Base-by-base conservation (phyloP, 441 rosid genomes). In the Erodium moschatum region DNA sequence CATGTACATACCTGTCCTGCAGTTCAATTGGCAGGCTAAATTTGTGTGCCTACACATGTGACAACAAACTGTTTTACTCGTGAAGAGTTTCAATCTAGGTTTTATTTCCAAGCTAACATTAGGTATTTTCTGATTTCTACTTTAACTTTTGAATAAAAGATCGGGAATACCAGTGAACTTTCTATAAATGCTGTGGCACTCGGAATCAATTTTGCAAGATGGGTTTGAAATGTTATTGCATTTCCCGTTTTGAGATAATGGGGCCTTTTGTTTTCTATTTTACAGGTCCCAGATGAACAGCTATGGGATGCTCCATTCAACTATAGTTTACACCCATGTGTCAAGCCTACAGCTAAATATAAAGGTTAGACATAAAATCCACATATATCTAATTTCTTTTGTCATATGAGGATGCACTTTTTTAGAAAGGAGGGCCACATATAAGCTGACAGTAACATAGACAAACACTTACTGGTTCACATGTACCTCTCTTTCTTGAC, bases 221-320 rank as follows among this genome's bases (percentile, higher is more conserved):
- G 44, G 44, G 44, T 40, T 40, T 40, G 16, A 48, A 48, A 48
- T 48, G 54, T n/a, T 48, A 48, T 48, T 48, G 54, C 16, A n/a
- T 48, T 13, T 48, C 3, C 16, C 16, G 7, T 48, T n/a, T 48
- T 48, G 54, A 12, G 16, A 48, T 48, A n/a, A 48, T 48, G 54
- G 16, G 54, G 54, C 6, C 6, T 6, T 16, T 56, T 56, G 62
- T 56, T 18, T 56, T 24, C 29, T 0, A 56, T 56, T 72, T 48
- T 81, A 75, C 81, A 85, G 93, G 72, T 75, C 42, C 15, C 72
- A 16, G 75, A 74, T 73, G 82, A 70, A 64, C 81, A 78, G 40
- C 84, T 91, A 52, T 85, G 93, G 97, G 82, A 70, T 75, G 76
- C 85, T 70, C 83, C 93, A 69, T 84, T 79, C 61, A 84, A 83